Evolutionary conservation across 2,329 filamentous ascomycete species (phyloP), one percentile per base, ranked within the genome.

Genomic region (Cladosporium sp.): DNA sequence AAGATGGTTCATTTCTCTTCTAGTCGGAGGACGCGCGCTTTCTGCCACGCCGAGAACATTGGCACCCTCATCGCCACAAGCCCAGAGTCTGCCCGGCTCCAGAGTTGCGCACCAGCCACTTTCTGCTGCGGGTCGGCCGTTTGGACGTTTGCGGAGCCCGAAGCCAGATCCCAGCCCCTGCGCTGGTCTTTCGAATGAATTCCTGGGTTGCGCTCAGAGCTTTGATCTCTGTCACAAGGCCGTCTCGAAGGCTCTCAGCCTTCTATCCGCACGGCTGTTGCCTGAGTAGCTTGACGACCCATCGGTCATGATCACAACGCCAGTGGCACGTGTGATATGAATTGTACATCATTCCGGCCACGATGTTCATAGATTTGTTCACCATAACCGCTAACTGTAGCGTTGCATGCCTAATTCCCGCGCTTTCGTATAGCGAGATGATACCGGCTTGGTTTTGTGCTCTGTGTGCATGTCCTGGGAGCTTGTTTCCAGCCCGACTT

Each of bases 11-110:
- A 10, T 9, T 25, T n/a, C 42, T 22, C 24, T 50, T 15, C 19
- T 3, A 19, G 25, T 15, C 19, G 37, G 40, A 10, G 39, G n/a
- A n/a, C n/a, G n/a, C n/a, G 37, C 40, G 52, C 52, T 19, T 47
- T 32, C n/a, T 32, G 28, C 25, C 25, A 28, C 45, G 52, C 52
- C 52, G 28, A 55, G 52, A 47, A 37, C 52, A 55, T 55, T 55
- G 52, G 52, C 52, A 44, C 24, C 22, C 28, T 45, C 42, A n/a
- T 25, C 24, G 42, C 42, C 42, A 45, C 42, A 45, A 28, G 24
- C 10, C 22, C 42, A 45, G 42, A 45, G 42, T 19, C 24, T 22
- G 25, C 42, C 25, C 28, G n/a, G 39, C 9, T 25, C 49, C 51
- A 39, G 24, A 19, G 25, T 40, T 25, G 8, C 24, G 48, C 48